A percentile compares a stretch with the other conserved stretches of the same genome.
Evolutionary conservation across 768 basidiomycete genomes (phyloP).

Genomic region (Lentinus tigrinus): DNA sequence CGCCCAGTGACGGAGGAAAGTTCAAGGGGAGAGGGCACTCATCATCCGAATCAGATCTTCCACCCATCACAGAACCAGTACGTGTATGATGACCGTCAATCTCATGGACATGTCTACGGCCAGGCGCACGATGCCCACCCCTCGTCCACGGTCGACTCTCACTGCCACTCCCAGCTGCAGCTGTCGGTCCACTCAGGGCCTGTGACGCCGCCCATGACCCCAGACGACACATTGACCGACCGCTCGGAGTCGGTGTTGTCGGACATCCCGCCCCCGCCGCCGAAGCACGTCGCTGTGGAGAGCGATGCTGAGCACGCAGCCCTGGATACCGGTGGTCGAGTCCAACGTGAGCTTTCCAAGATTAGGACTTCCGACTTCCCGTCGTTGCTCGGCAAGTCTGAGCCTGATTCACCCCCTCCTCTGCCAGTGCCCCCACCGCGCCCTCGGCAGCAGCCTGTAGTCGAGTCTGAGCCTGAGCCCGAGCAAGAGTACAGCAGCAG

Average conservation of each 20-base stretch:
- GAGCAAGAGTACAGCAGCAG: slow-evolving; percentile 1
- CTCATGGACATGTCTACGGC: slow-evolving; percentile 23
- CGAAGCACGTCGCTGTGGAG: slow-evolving; percentile 7
- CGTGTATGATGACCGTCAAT: slow-evolving; percentile 29
- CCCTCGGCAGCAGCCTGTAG: background rate
- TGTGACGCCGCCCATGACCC: slow-evolving; percentile 30
- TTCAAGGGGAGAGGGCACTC: background rate
- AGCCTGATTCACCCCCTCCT: slow-evolving; percentile 14
- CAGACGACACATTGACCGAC: slow-evolving; percentile 28
- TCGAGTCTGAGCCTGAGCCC: slow-evolving; percentile 10
- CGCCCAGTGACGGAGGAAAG: background rate
- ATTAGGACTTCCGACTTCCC: slow-evolving; percentile 24
- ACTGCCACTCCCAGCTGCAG: slow-evolving; percentile 10
- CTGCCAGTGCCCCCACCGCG: slow-evolving; percentile 6
- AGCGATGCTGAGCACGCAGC: slow-evolving; percentile 13
- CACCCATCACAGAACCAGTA: slow-evolving; percentile 16
- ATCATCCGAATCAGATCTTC: slow-evolving; percentile 3
- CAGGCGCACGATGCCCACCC: background rate
- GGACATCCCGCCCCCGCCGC: slow-evolving; percentile 12
- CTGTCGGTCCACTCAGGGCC: slow-evolving; percentile 8
- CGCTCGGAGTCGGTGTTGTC: slow-evolving; percentile 15
- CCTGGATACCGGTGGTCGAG: background rate
- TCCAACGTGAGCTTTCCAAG: slow-evolving; percentile 2
- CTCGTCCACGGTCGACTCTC: slow-evolving; percentile 5
- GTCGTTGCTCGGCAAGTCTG: slow-evolving; percentile 15